Evolutionary conservation across 1,284 basidiomycete genomes (phyloP).

Genomic region (Termitomyces sp.): DNA sequence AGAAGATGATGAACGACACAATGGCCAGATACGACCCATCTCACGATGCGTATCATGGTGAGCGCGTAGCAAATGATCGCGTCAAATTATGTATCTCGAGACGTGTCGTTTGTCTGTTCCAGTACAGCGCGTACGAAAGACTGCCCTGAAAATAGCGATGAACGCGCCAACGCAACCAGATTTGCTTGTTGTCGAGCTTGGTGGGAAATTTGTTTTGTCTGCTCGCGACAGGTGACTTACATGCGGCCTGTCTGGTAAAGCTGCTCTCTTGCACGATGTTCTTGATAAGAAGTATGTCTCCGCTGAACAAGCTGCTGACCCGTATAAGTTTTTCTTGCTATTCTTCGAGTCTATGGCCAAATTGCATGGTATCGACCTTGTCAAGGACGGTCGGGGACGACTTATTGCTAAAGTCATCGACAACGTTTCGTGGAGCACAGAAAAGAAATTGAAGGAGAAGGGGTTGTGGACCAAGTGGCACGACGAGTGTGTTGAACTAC

Average conservation of each 20-base stretch:
- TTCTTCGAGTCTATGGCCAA: constrained; percentile 52
- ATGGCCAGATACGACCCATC: constrained; percentile 88
- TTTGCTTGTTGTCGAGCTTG: constrained; percentile 71
- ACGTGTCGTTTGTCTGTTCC: constrained; percentile 6
- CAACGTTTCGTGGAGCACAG: constrained; percentile 84
- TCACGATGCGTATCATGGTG: constrained; percentile 86
- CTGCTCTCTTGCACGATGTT: constrained; percentile 86
- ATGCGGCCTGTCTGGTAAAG: constrained; percentile 24
- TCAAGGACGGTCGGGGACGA: constrained; percentile 55
- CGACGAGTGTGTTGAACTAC: constrained; percentile 70
- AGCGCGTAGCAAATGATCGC: constrained; percentile 20
- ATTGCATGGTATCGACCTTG: constrained; percentile 46
- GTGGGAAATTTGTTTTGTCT: constrained; percentile 23
- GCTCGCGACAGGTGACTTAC: background rate
- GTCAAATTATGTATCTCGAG: constrained; percentile 7
- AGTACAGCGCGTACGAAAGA: constrained; percentile 81
- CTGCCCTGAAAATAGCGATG: constrained; percentile 65
- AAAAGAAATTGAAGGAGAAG: constrained; percentile 59
- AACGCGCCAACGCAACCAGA: constrained; percentile 49
- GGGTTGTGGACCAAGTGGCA: constrained; percentile 71
- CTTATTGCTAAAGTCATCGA: constrained; percentile 63
- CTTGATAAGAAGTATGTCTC: constrained; percentile 82
- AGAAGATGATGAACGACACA: constrained; percentile 66
- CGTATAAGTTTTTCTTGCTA: constrained; percentile 61
- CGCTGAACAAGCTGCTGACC: constrained; percentile 50